Conservation (phyloP, 2,329 filamentous ascomycete genomes). For the Stemphylium lycopersici region DNA sequence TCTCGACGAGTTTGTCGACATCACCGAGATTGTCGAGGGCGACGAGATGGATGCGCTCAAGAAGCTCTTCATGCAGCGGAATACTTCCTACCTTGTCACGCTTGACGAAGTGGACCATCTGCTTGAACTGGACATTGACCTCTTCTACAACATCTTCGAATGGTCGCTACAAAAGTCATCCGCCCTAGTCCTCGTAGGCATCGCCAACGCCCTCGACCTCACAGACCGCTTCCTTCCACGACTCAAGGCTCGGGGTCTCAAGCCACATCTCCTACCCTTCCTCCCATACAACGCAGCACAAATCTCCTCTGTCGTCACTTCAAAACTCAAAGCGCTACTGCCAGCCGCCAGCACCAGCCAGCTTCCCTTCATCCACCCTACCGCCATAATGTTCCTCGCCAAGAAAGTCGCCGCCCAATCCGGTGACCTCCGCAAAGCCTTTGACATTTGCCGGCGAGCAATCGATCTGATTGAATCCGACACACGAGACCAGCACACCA, state of each 20-base stretch:
- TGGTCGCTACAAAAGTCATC: conserved; percentile 88
- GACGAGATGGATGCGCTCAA: conserved; percentile 73
- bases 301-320: conserved; percentile 84
- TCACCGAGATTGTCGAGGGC: conserved; percentile 65
- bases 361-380: conserved; percentile 89
- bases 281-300: conserved; percentile 88
- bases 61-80: conserved; percentile 69
- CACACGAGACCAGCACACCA: conserved; percentile 74
- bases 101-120: conserved; percentile 96
- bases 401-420: conserved; percentile 95
- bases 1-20: conserved; percentile 69
- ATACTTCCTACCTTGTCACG: conserved; percentile 75
- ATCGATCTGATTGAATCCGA: conserved; percentile 89
- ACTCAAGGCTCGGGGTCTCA: conserved; percentile 89
- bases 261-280: conserved; percentile 87
- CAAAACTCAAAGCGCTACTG: conserved; percentile 77
- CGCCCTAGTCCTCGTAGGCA: conserved; percentile 82
- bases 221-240: conserved; percentile 94
- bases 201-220: conserved; percentile 93
- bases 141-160: conserved; percentile 92
- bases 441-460: conserved; percentile 88
- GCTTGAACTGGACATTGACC: conserved; percentile 83
- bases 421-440: conserved; percentile 91
- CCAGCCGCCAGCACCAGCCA: conserved; percentile 63
- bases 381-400: conserved; percentile 90